phyloP scores from a whole-genome alignment of 2,329 filamentous ascomycete genomes.

The Rhynchosporium agropyri region DNA sequence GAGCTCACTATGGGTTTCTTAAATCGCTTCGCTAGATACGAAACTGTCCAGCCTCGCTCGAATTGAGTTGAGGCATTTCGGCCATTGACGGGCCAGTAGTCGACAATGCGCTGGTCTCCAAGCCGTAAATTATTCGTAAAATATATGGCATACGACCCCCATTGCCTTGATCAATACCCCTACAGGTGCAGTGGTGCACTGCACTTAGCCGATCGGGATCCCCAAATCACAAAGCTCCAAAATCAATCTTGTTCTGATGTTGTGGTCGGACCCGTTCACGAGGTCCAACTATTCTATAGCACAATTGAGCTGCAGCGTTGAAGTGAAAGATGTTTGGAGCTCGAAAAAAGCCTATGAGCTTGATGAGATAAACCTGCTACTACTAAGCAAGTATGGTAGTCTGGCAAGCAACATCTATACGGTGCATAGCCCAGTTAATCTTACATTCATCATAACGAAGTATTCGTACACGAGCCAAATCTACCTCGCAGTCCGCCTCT shows the following conservation, averaged over 20 bases:
- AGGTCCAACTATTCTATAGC: not conserved
- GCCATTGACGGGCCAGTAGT: conserved; percentile 14
- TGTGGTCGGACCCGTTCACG: conserved; percentile 7
- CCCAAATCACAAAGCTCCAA: not conserved
- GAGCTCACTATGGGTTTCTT: no score
- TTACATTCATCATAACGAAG: conserved; percentile 32
- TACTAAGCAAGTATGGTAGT: conserved; percentile 12
- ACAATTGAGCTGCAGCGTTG: conserved; percentile 25
- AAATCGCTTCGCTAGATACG: no score
- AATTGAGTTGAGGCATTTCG: conserved; percentile 27
- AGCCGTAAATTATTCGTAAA: conserved; percentile 15
- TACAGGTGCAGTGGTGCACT: not conserved
- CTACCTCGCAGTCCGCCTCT: conserved; percentile 50
- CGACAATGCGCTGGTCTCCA: conserved; percentile 10
- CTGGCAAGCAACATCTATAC: conserved; percentile 17
- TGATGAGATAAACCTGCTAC: conserved; percentile 9
- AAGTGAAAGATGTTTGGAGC: conserved; percentile 23
- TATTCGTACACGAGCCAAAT: conserved; percentile 26
- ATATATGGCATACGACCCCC: conserved; percentile 19
- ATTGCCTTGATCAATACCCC: not conserved
- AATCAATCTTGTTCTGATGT: not conserved
- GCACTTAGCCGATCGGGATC: not conserved
- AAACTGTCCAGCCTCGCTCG: not conserved
- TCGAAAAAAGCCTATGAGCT: conserved; percentile 8
- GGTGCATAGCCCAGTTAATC: conserved; percentile 35